Percentiles rank a stretch among this genome's conserved stretches.
Conservation (phyloP, 345 rosid species). For the Ailanthus altissimus region DNA sequence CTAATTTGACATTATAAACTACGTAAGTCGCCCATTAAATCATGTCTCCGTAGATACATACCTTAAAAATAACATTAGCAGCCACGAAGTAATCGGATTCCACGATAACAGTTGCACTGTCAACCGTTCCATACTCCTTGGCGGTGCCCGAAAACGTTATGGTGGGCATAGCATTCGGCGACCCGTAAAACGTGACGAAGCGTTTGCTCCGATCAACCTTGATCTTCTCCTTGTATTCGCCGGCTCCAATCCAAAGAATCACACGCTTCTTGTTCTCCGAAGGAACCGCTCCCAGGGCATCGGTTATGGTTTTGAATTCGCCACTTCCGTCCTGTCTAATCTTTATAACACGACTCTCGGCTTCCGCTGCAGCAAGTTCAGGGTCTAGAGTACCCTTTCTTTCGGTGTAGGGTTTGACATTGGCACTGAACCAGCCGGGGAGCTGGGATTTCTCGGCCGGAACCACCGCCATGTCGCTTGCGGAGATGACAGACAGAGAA, state of each 20-base stretch:
- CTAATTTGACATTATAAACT: no score
- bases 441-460: conserved; percentile 37
- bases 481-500: no score
- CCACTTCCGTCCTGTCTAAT: conserved; percentile 52
- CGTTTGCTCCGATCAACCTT: conserved; percentile 40
- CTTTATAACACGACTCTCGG: conserved; percentile 32
- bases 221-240: conserved; percentile 56
- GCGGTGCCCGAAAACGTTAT: conserved; percentile 54
- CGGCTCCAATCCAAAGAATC: conserved; percentile 49
- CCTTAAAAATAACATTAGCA: conserved; percentile 48
- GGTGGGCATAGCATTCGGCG: conserved; percentile 38
- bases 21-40: no score
- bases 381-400: conserved; percentile 50
- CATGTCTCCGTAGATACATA: no score
- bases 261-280: conserved; percentile 49
- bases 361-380: conserved; percentile 48
- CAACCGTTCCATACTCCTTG: conserved; percentile 49
- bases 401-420: conserved; percentile 33
- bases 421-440: conserved; percentile 39
- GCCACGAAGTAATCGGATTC: conserved; percentile 66
- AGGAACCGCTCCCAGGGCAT: conserved; percentile 53
- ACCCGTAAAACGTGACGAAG: conserved; percentile 56
- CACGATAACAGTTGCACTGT: conserved; percentile 61
- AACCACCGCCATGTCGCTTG: conserved; percentile 32
- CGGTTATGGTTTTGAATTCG: conserved; percentile 46